These are phyloP conservation scores for Xylariaceae sp. DNA, from an alignment of 2,329 filamentous ascomycete species.

Conservation along the genomic window DNA sequence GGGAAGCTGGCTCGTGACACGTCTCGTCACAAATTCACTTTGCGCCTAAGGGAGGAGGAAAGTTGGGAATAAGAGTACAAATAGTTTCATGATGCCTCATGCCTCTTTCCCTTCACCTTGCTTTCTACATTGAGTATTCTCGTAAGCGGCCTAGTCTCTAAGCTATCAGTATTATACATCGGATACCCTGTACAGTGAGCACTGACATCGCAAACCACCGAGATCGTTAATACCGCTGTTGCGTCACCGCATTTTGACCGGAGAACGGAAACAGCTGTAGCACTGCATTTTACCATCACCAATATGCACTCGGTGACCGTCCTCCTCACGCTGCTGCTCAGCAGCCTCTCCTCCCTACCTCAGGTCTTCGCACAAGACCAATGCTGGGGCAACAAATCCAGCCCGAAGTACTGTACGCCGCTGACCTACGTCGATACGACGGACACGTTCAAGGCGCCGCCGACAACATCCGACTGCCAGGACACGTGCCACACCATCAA, in stretches of 20 bases:
- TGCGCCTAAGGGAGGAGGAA: background rate
- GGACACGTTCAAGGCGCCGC: background rate
- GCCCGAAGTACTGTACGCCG: conserved; percentile 30
- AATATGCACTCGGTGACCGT: background rate
- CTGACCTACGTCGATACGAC: conserved; percentile 33
- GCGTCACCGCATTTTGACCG: background rate
- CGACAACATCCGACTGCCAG: conserved; percentile 28
- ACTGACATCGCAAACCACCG: background rate
- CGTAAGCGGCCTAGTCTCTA: background rate
- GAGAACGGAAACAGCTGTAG: no score
- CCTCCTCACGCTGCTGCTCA: conserved; percentile 10
- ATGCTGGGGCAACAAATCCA: conserved; percentile 27
- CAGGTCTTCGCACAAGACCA: conserved; percentile 9
- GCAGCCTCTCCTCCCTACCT: conserved; percentile 4
- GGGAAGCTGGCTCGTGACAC: no score
- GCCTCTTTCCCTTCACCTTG: background rate
- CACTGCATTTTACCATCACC: background rate
- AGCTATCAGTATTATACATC: background rate
- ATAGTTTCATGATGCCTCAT: conserved; percentile 9
- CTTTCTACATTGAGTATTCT: conserved; percentile 1
- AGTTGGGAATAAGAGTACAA: conserved; percentile 5
- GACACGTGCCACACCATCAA: conserved; percentile 29
- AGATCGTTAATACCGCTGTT: background rate
- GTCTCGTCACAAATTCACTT: background rate
- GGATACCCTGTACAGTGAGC: background rate